Evolutionary conservation across 2,329 filamentous ascomycete genomes (phyloP).

Genomic region (Diplodia scrobiculata): DNA sequence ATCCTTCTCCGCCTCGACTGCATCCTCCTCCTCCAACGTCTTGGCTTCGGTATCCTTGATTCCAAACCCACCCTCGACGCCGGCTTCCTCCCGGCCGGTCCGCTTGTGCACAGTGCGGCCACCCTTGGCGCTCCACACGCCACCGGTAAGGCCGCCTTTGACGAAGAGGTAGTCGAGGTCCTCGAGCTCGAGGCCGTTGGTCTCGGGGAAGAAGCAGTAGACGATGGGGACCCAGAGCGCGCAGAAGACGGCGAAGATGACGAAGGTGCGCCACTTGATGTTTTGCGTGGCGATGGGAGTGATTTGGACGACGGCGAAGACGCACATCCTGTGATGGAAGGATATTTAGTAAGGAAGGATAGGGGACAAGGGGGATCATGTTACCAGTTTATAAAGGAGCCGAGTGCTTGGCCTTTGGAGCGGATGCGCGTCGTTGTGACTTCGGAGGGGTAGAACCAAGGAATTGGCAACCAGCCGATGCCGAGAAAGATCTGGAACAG

Average conservation of each 20-base stretch:
- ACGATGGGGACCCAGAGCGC: constrained; percentile 68
- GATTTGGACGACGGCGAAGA: constrained; percentile 43
- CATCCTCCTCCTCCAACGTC: background rate
- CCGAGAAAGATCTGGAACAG: constrained; percentile 52
- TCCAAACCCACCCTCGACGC: constrained; percentile 7
- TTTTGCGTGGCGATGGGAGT: constrained; percentile 49
- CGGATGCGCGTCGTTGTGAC: constrained; percentile 48
- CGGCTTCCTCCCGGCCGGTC: constrained; percentile 11
- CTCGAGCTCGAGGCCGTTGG: constrained; percentile 72
- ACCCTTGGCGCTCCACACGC: constrained; percentile 32
- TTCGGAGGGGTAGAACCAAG: constrained; percentile 51
- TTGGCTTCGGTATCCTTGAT: background rate
- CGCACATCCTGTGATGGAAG: constrained; percentile 26
- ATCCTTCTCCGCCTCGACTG: background rate
- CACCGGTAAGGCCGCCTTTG: constrained; percentile 32
- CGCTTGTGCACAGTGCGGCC: constrained; percentile 30
- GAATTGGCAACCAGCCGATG: constrained; percentile 49
- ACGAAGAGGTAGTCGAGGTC: constrained; percentile 52
- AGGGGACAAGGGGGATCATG: no score
- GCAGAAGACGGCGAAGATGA: constrained; percentile 76
- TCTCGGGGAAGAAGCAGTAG: constrained; percentile 67
- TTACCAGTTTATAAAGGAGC: constrained; percentile 33
- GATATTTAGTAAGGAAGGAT: background rate
- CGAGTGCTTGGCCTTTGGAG: constrained; percentile 47
- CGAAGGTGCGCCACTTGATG: constrained; percentile 65